A percentile compares a stretch with the other conserved stretches of the same genome.
phyloP scores from a whole-genome alignment of 2,329 filamentous ascomycete genomes.

The Trichocomaceae sp. region DNA sequence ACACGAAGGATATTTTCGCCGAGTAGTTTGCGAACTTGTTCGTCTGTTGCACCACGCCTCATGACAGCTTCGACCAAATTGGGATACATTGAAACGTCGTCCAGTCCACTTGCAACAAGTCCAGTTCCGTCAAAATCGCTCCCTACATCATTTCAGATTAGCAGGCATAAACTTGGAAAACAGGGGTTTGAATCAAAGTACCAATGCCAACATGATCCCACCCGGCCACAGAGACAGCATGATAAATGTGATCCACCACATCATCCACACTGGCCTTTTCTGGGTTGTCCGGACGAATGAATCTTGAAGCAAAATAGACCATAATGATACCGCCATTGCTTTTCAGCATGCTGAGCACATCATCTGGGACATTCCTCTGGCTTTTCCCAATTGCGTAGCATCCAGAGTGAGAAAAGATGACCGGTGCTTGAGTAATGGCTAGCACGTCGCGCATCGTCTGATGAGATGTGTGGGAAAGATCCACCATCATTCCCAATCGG shows the following conservation, averaged over 20 bases:
- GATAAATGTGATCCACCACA: slow-evolving; percentile 34
- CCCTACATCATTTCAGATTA: too few species aligned
- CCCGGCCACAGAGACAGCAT: slow-evolving; percentile 27
- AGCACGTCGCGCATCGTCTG: slow-evolving; percentile 20
- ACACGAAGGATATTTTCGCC: background rate
- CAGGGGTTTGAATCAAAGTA: too few species aligned
- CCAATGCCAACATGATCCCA: slow-evolving; percentile 33
- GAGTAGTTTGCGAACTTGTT: background rate
- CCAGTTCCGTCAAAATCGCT: background rate
- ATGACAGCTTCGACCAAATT: background rate
- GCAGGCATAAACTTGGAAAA: too few species aligned
- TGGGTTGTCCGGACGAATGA: slow-evolving; percentile 11
- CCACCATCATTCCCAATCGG: slow-evolving; percentile 24
- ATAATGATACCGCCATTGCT: slow-evolving; percentile 38
- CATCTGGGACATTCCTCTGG: slow-evolving; percentile 38
- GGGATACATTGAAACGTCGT: background rate
- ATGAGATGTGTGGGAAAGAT: slow-evolving; percentile 22
- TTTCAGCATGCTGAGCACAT: slow-evolving; percentile 31
- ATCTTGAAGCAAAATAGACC: slow-evolving; percentile 26
- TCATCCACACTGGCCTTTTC: slow-evolving; percentile 27
- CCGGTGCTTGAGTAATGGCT: slow-evolving; percentile 17
- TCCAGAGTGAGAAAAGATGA: slow-evolving; percentile 21
- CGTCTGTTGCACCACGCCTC: background rate
- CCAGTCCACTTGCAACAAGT: background rate
- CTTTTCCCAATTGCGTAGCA: slow-evolving; percentile 23